phyloP scores from a whole-genome alignment of 1,284 basidiomycete genomes.

The Marasmius sp. region DNA sequence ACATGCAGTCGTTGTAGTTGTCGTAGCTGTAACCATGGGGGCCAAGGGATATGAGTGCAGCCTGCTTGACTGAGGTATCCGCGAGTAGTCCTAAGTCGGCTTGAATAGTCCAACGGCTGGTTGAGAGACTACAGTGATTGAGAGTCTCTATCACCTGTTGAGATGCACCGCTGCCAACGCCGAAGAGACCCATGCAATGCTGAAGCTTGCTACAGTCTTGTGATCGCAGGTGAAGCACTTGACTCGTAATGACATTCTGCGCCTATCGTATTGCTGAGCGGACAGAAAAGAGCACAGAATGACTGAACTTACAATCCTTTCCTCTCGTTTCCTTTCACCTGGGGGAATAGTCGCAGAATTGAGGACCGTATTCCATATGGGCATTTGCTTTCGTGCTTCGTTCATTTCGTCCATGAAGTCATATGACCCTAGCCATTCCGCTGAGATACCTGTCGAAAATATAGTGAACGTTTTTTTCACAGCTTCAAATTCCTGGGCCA shows the following conservation, averaged over 20 bases:
- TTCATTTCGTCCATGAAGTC: not conserved
- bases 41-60: not conserved
- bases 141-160: constrained; percentile 3
- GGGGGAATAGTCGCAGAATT: no score
- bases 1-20: constrained; percentile 9
- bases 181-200: not conserved
- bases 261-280: no score
- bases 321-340: not conserved
- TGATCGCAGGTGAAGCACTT: constrained; percentile 3
- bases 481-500: not conserved
- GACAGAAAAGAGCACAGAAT: not conserved
- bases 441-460: not conserved
- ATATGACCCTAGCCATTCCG: not conserved
- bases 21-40: constrained; percentile 13
- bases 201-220: not conserved
- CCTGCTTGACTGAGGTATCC: not conserved
- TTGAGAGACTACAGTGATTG: not conserved
- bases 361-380: no score
- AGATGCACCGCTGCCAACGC: constrained; percentile 1
- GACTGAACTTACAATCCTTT: not conserved
- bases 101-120: not conserved
- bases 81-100: not conserved
- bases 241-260: not conserved
- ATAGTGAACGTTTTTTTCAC: not conserved
- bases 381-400: no score